Evolutionary conservation across 208 protist genomes (phyloP).

Genomic region (Acanthamoeba castellanii): DNA sequence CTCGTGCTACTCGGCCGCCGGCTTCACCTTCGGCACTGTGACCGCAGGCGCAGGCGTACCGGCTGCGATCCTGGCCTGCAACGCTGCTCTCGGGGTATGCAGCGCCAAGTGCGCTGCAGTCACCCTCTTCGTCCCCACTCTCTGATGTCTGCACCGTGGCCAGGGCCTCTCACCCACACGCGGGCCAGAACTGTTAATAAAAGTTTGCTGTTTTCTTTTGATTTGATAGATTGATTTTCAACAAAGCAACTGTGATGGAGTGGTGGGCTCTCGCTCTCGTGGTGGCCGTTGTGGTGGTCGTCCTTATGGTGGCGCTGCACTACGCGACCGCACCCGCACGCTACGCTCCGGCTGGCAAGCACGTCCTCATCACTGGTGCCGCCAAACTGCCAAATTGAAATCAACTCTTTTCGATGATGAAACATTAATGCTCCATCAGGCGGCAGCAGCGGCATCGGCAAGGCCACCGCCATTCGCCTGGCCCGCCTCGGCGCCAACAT

Average conservation of each 20-base stretch:
- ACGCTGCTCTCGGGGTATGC: neutral
- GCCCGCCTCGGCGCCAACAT: conserved; percentile 71
- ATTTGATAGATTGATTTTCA: no score
- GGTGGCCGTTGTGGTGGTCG: neutral
- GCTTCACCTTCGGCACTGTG: neutral
- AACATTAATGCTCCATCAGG: neutral
- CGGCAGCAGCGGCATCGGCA: conserved; percentile 78
- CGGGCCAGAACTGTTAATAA: no score
- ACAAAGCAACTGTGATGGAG: neutral
- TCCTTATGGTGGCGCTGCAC: neutral
- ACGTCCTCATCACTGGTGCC: conserved; percentile 79
- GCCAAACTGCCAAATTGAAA: neutral
- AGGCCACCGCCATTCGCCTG: conserved; percentile 70
- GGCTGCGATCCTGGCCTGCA: neutral
- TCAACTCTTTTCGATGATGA: neutral
- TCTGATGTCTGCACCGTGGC: neutral
- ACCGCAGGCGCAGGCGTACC: neutral
- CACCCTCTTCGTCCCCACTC: neutral
- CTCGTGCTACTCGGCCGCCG: neutral
- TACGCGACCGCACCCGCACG: neutral
- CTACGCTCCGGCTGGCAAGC: conserved; percentile 37
- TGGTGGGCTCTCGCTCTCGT: neutral
- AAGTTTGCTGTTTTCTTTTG: no score
- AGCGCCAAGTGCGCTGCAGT: neutral
- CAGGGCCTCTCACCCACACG: no score